Evolutionary conservation across 2,329 filamentous ascomycete species (phyloP).

Genomic region (Pseudogymnoascus pannorum): DNA sequence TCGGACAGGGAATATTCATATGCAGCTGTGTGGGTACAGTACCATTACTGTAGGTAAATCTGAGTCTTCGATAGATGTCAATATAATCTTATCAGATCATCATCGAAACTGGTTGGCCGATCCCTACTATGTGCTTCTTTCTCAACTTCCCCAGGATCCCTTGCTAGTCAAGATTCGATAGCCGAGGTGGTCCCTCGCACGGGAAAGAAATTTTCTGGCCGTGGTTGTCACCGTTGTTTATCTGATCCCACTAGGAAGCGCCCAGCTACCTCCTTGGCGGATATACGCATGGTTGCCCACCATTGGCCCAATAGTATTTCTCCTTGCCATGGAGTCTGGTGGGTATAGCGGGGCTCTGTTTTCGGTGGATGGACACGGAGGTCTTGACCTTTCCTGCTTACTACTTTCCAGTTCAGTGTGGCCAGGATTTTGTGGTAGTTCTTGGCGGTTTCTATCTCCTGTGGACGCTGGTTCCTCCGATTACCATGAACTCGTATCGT

Average conservation of each 20-base stretch:
- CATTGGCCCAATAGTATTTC: neutral
- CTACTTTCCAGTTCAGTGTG: neutral
- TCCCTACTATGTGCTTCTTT: neutral
- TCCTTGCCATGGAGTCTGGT: neutral
- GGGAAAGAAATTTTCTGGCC: neutral
- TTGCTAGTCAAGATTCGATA: neutral
- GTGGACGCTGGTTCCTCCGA: neutral
- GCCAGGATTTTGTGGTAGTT: neutral
- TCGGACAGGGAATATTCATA: too few relatives aligned
- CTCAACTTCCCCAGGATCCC: neutral
- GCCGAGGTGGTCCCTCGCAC: neutral
- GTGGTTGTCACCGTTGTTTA: neutral
- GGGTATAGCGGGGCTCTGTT: neutral
- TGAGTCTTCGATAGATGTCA: too few relatives aligned
- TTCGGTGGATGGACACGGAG: neutral
- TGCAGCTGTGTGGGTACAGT: too few relatives aligned
- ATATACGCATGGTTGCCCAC: neutral
- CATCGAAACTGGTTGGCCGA: too few relatives aligned
- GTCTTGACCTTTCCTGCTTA: neutral
- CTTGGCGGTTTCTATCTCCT: neutral
- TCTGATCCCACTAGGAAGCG: neutral
- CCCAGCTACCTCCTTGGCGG: neutral
- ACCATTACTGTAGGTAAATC: too few relatives aligned
- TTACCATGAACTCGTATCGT: neutral
- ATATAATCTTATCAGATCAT: too few relatives aligned